Percentiles rank a stretch among this genome's conserved stretches.
Evolutionary conservation across 75 land plant genomes (phyloP).

Genomic region (Picea sitchensis): DNA sequence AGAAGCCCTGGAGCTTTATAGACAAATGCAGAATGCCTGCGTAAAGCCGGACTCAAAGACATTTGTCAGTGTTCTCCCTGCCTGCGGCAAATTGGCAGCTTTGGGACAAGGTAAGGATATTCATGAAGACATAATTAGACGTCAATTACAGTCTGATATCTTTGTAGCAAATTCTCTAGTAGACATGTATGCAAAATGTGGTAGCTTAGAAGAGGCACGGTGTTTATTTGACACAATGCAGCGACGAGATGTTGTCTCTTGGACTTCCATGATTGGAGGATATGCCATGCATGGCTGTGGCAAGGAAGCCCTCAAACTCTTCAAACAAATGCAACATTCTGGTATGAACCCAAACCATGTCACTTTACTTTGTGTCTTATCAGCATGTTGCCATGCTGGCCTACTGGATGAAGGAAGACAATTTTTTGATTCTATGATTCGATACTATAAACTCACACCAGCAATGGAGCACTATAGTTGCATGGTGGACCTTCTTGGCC

Average conservation of each 20-base stretch:
- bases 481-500: constrained; percentile 45
- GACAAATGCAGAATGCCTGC: constrained; percentile 15
- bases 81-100: constrained; percentile 11
- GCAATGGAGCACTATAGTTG: constrained; percentile 37
- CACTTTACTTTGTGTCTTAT: not conserved
- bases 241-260: constrained; percentile 9
- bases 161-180: not conserved
- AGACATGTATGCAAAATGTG: constrained; percentile 2
- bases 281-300: constrained; percentile 5
- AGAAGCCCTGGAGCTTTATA: constrained; percentile 31
- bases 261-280: not conserved
- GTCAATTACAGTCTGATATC: not conserved
- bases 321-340: not conserved
- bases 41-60: constrained; percentile 11
- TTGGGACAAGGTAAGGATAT: constrained; percentile 9
- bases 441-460: constrained; percentile 23
- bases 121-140: constrained; percentile 1
- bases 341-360: constrained; percentile 12
- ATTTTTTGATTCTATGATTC: constrained; percentile 38
- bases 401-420: constrained; percentile 11
- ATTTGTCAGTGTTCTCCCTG: constrained; percentile 8
- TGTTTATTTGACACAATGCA: constrained; percentile 6
- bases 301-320: constrained; percentile 13
- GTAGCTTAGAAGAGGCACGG: constrained; percentile 1
- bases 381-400: not conserved